These are phyloP conservation scores for Cucurbita maxima DNA, from an alignment of 306 rosid genomes.

Conservation along the genomic window DNA sequence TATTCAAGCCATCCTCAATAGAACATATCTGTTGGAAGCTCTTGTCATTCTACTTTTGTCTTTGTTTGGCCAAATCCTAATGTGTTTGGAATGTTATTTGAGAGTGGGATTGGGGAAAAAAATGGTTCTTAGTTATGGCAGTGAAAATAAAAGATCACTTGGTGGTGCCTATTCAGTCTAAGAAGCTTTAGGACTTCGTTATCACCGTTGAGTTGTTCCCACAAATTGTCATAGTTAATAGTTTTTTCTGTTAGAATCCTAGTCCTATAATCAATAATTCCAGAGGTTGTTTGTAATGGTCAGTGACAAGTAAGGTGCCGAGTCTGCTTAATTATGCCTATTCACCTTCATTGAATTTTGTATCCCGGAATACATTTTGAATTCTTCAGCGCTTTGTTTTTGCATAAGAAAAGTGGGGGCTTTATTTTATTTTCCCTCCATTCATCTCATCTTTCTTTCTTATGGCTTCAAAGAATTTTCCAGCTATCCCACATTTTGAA, in stretches of 20 bases:
- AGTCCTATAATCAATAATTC: neutral
- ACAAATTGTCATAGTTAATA: neutral
- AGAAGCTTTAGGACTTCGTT: neutral
- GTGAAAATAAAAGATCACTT: neutral
- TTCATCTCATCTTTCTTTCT: neutral
- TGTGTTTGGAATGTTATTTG: neutral
- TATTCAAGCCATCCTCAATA: no score
- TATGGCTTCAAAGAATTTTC: no score
- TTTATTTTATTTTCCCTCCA: neutral
- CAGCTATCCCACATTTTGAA: no score
- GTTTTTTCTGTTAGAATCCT: neutral
- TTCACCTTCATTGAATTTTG: neutral
- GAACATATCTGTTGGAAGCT: no score
- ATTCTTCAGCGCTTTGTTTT: neutral
- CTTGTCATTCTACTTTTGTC: neutral
- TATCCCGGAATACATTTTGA: neutral
- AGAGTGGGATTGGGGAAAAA: neutral
- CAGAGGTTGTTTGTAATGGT: neutral
- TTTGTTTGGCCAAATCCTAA: neutral
- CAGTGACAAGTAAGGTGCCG: neutral
- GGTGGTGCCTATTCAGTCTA: neutral
- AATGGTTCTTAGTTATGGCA: neutral
- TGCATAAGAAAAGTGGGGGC: neutral
- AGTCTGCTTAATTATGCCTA: neutral
- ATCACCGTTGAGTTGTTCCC: neutral